Conservation (phyloP, 257 asterid species). For the Knoxia roxburghii region DNA sequence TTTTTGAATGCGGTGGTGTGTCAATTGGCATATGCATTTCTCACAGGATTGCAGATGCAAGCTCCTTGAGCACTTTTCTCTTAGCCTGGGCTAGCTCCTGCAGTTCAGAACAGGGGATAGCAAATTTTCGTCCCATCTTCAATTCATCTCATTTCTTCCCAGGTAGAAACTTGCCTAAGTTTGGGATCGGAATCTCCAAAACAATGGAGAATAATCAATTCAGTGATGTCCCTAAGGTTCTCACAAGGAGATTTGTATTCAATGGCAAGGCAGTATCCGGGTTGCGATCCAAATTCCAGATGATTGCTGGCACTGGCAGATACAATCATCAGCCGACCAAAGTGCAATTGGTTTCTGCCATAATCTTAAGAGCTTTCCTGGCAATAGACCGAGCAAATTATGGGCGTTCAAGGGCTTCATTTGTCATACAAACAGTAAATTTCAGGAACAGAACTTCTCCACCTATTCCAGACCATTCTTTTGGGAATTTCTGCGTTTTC, state of each 20-base stretch:
- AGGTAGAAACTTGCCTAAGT: background rate
- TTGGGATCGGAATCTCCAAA: constrained; percentile 3
- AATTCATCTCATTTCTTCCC: constrained; percentile 21
- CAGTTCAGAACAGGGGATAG: background rate
- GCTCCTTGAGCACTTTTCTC: constrained; percentile 21
- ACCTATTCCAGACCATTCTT: constrained; percentile 16
- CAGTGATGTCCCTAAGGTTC: constrained; percentile 4
- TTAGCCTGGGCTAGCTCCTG: constrained; percentile 26
- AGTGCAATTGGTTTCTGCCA: constrained; percentile 17
- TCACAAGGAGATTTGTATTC: constrained; percentile 20
- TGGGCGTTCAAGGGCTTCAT: constrained; percentile 10
- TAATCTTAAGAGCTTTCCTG: constrained; percentile 19
- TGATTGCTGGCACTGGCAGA: background rate
- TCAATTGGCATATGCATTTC: constrained; percentile 22
- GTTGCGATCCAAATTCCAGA: background rate
- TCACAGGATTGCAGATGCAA: constrained; percentile 22
- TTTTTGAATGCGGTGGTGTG: constrained; percentile 28
- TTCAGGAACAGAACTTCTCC: constrained; percentile 20
- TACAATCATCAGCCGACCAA: constrained; percentile 9
- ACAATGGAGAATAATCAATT: background rate
- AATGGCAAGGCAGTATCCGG: constrained; percentile 12
- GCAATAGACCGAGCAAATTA: background rate
- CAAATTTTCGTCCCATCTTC: constrained; percentile 11
- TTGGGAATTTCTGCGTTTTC: constrained; percentile 21
- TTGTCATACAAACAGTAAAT: constrained; percentile 11